Evolutionary conservation across 176 grass and related monocot species (phyloP), one percentile per base, ranked within the genome.

Genomic region (Guadua angustifolia): DNA sequence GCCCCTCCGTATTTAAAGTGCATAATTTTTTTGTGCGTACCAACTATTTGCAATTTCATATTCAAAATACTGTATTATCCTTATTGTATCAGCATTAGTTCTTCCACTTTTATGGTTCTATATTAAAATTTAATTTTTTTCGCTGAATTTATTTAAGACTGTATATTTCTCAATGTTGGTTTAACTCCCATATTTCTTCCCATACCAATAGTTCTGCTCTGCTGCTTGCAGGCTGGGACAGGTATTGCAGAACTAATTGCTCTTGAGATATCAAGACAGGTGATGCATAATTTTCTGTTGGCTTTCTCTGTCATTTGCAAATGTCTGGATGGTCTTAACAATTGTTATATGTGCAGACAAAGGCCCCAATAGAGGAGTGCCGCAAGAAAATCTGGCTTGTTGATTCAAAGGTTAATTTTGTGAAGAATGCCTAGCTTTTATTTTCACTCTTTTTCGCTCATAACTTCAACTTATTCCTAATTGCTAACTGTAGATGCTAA

Each of bases 331-430:
- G 32, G 35, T 45, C 58, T 67, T 67, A 77, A 88, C 65, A 44
- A 42, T 60, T 82, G 16, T 78, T 84, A 2, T 22, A 3, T 50
- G 52, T 87, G 76, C 87, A 98, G 95, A 98, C 91, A 46, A 87
- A 92, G 69, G 81, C 85, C 69, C 89, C 93, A 80, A 57, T 95
- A 62, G 89, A 98, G 71, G 89, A 98, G 65, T 88, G 84, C 16
- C 87, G 95, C 51, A 95, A 98, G 87, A 93, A 95, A 82, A 91
- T 98, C 16, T 98, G 93, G 93, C 89, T 95, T 88, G 95, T 98
- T 24, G 95, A 98, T 92, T 98, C 95, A 72, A 98, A 93, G 95
- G 95, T 94, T 78, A 70, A 60, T 42, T 65, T 56, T 77, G 4
- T 53, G 40, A 24, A 69, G 7, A n/a, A 18, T n/a, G 6, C 60